These are phyloP conservation scores for Trichoderma koningii DNA, from an alignment of 2,329 filamentous ascomycete genomes.

Conservation along the genomic window DNA sequence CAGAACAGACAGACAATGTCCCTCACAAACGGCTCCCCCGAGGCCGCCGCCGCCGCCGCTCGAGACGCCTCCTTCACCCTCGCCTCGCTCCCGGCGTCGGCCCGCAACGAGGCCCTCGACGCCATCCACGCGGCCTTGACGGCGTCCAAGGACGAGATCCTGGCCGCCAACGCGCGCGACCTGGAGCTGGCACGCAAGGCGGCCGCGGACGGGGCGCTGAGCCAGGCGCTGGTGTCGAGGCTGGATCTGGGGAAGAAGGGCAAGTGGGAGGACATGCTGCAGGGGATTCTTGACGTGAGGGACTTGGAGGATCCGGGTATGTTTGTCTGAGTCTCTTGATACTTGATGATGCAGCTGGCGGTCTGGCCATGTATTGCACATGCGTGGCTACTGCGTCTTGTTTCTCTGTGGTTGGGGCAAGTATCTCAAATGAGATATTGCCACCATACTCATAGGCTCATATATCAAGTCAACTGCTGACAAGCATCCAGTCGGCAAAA, in stretches of 20 bases:
- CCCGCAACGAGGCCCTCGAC: conserved; percentile 82
- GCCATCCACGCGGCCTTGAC: conserved; percentile 78
- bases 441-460: background rate
- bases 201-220: conserved; percentile 73
- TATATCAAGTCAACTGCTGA: background rate
- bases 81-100: conserved; percentile 72
- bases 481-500: conserved; percentile 67
- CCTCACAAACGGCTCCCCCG: conserved; percentile 79
- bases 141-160: conserved; percentile 70
- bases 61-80: conserved; percentile 81
- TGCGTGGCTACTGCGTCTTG: background rate
- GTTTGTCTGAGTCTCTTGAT: conserved; percentile 35
- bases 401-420: background rate
- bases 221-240: conserved; percentile 80
- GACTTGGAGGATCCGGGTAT: conserved; percentile 81
- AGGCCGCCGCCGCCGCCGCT: conserved; percentile 74
- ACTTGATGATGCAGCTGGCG: too few species aligned
- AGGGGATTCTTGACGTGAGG: conserved; percentile 87
- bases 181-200: conserved; percentile 73
- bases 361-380: background rate
- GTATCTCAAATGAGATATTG: background rate
- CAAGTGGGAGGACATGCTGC: conserved; percentile 97
- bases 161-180: conserved; percentile 84
- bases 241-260: conserved; percentile 83
- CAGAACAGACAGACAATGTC: conserved; percentile 63